Base-by-base conservation (phyloP, 129 eudicot genomes). In the Flaveria trinervia region DNA sequence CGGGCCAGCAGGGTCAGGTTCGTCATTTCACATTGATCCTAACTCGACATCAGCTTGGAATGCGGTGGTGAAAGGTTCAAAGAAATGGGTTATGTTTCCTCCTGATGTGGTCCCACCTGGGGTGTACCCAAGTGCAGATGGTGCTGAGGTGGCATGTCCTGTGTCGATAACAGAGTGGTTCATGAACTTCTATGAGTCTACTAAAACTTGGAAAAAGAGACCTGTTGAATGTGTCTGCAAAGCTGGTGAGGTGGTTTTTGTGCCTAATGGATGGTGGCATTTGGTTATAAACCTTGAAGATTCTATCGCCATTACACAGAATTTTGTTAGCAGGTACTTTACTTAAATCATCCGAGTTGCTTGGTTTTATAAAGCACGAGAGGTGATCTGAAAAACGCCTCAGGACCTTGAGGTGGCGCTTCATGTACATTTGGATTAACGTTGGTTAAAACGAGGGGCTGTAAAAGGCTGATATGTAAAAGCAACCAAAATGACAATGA, bases 181-280 rank as follows among this genome's bases (percentile, higher is more conserved):
- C 62, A 91, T 94, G 97, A 94, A 94, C 85, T 94, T 94, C 69
- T 94, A 94, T 25, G 78, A 71, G 70, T 86, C 87, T 25, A 94
- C 99, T 17, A 91, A 89, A 78, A 84, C 78, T 25, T 94, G 97
- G 97, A 79, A 86, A 67, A 94, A 85, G 82, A 94, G 83, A 46
- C 97, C 99, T 0, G 76, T 94, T 36, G 99, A 94, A 76, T 94
- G 98, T 61, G 89, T 94, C 6, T 94, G 99, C 76, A 94, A 86
- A 82, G 99, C 97, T 41, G 99, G 97, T 9, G 99, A 94, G 77
- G 97, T 91, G 30, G 83, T 94, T 26, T 94, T 94, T 82, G 99
- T 94, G 71, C 99, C 99, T n/a, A 87, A 87, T 70, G 99, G 99
- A 75, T 94, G 99, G 99, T 94, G 99, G 99, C 99, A 94, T 91